Percentiles rank a stretch among this genome's conserved stretches.
These are phyloP conservation scores for Capronia coronata DNA, from an alignment of 2,329 filamentous ascomycete genomes.

Conservation along the genomic window DNA sequence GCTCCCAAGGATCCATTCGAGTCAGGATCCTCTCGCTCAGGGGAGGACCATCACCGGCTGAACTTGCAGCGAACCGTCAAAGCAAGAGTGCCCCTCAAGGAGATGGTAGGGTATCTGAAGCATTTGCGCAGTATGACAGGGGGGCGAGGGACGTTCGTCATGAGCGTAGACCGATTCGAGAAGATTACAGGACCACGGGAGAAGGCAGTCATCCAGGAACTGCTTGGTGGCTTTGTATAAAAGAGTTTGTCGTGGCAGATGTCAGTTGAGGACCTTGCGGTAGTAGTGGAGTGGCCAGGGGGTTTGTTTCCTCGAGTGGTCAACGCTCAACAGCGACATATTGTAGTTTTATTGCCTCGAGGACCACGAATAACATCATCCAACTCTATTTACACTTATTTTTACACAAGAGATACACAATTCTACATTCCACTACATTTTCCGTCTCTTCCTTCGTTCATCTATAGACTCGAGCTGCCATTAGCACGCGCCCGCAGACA, in stretches of 20 bases:
- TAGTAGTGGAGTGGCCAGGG: too few relatives aligned
- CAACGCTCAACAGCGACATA: not conserved
- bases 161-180: conserved; percentile 67
- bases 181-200: conserved; percentile 56
- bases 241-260: not conserved
- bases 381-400: not conserved
- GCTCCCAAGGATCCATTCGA: conserved; percentile 78
- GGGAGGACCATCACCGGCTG: conserved; percentile 28
- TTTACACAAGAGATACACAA: not conserved
- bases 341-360: not conserved
- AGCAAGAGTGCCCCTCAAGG: conserved; percentile 84
- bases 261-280: not conserved
- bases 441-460: not conserved
- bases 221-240: conserved; percentile 32
- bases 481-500: not conserved
- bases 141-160: conserved; percentile 71
- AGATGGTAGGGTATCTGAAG: conserved; percentile 93
- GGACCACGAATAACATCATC: not conserved
- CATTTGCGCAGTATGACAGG: conserved; percentile 82
- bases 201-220: conserved; percentile 47
- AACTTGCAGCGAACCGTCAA: conserved; percentile 59
- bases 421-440: not conserved
- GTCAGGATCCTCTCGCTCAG: conserved; percentile 33
- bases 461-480: not conserved
- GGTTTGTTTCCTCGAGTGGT: not conserved